Evolutionary conservation across 345 rosid species (phyloP), one percentile per base, ranked within the genome.

Genomic region (Triadica sebifera): DNA sequence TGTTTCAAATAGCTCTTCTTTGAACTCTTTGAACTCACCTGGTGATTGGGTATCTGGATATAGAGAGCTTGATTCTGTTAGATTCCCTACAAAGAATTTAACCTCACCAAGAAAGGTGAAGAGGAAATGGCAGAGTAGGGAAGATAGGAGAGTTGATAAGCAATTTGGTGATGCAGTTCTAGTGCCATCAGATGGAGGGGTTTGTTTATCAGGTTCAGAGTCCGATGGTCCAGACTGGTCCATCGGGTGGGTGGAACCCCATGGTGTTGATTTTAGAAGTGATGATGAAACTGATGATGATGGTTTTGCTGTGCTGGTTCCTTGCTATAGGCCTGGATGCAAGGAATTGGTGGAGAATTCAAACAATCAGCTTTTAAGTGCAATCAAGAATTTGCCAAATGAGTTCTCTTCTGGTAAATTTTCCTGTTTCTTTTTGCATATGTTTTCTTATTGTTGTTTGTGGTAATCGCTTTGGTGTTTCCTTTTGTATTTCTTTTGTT

Each of bases 171-270:
- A 82, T 79, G 71, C 81, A 59, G 93, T 89, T 51, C 64, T 87
- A 69, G 89, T 89, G 45, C 87, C 89, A 52, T 79, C 91, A 0
- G 89, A 84, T 64, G 88, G 84, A 55, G 68, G 47, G 47, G 56
- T 82, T 67, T 71, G 81, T 53, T 60, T 84, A 63, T 81, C 91
- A 56, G 88, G 81, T 6, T 88, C 80, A 38, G 97, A 92, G 73
- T 80, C 79, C n/a, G 93, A 86, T 68, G 97, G 86, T 57, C 91
- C 93, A 29, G 97, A 92, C 71, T 92, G 95, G 97, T 92, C 97
- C 79, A 85, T 90, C 63, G 95, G 97, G 20, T 92, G 97, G 97
- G 86, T 83, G 46, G 97, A 92, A 75, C 95, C 92, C 53, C 92
- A 83, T 65, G 92, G 95, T 12, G 82, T 91, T 74, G 92, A 79